These are phyloP conservation scores for Calonectria crousiana DNA, from an alignment of 2,329 filamentous ascomycete species.

Conservation along the genomic window DNA sequence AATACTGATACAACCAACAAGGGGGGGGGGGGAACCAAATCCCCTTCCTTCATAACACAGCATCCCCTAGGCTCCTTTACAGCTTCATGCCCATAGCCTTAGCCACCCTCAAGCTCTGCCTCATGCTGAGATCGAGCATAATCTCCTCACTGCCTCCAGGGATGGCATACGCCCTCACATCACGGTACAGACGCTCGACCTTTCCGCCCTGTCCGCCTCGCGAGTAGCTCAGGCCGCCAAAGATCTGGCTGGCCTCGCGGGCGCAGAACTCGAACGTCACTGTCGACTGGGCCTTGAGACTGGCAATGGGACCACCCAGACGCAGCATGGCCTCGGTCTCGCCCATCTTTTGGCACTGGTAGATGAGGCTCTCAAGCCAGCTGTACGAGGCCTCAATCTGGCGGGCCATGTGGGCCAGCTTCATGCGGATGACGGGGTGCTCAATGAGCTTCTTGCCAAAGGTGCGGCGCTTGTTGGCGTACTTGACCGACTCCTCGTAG, in stretches of 20 bases:
- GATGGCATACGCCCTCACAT: slow-evolving; percentile 96
- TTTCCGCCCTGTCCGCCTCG: slow-evolving; percentile 95
- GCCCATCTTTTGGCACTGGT: slow-evolving; percentile 91
- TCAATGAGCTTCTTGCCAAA: slow-evolving; percentile 98
- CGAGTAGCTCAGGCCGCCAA: slow-evolving; percentile 92
- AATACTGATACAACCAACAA: slow-evolving; percentile 16
- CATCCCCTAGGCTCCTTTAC: slow-evolving; percentile 61
- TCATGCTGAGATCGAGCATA: slow-evolving; percentile 96
- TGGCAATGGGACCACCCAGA: slow-evolving; percentile 92
- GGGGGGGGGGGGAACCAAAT: background rate
- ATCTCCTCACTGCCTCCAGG: slow-evolving; percentile 98
- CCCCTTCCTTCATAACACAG: background rate
- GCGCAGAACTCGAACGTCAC: slow-evolving; percentile 98
- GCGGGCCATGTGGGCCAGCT: slow-evolving; percentile 97
- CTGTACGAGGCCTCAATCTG: slow-evolving; percentile 98
- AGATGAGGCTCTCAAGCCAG: slow-evolving; percentile 96
- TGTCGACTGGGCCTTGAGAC: slow-evolving; percentile 93
- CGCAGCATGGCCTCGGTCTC: slow-evolving; percentile 97
- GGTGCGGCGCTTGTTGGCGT: slow-evolving; percentile 95
- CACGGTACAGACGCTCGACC: slow-evolving; percentile 93
- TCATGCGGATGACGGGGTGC: slow-evolving; percentile 96
- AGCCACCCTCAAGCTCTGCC: slow-evolving; percentile 89
- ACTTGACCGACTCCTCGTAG: slow-evolving; percentile 96
- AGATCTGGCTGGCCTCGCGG: slow-evolving; percentile 96
- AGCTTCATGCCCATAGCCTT: slow-evolving; percentile 97